phyloP scores from a whole-genome alignment of 768 basidiomycete species.

The Wakefieldia striispora region DNA sequence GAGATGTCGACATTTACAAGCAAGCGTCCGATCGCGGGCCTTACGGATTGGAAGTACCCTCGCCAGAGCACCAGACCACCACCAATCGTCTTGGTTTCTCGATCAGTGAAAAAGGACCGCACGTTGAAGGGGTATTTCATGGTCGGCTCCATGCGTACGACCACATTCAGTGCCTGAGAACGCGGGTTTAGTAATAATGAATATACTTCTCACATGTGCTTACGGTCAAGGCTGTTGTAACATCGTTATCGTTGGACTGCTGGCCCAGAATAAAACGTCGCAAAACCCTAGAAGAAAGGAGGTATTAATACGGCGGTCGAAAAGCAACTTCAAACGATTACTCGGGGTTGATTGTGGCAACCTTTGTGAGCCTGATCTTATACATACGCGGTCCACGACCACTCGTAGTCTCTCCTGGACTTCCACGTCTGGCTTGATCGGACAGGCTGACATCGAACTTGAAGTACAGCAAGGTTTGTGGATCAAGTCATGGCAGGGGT shows the following conservation, averaged over 20 bases:
- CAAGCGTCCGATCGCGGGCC: slow-evolving; percentile 62
- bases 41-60: slow-evolving; percentile 78
- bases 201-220: slow-evolving; percentile 9
- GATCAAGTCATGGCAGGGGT: background rate
- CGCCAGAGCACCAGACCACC: slow-evolving; percentile 70
- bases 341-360: slow-evolving; percentile 59
- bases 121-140: slow-evolving; percentile 69
- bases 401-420: slow-evolving; percentile 31
- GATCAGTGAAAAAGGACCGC: slow-evolving; percentile 68
- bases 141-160: slow-evolving; percentile 72
- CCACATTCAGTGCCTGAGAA: slow-evolving; percentile 66
- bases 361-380: slow-evolving; percentile 60
- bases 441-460: slow-evolving; percentile 63
- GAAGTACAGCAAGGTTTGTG: slow-evolving; percentile 6
- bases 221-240: slow-evolving; percentile 67
- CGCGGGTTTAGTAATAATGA: background rate
- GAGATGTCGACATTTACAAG: slow-evolving; percentile 77
- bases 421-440: slow-evolving; percentile 35
- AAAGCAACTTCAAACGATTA: slow-evolving; percentile 19
- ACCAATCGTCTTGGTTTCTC: slow-evolving; percentile 54
- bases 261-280: slow-evolving; percentile 60
- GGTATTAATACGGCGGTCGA: slow-evolving; percentile 21
- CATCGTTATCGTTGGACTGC: slow-evolving; percentile 65
- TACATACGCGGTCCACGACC: slow-evolving; percentile 58
- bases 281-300: slow-evolving; percentile 47